Evolutionary conservation across 176 grass and related monocot genomes (phyloP), one percentile per base, ranked within the genome.

Genomic region (Lolium perenne): DNA sequence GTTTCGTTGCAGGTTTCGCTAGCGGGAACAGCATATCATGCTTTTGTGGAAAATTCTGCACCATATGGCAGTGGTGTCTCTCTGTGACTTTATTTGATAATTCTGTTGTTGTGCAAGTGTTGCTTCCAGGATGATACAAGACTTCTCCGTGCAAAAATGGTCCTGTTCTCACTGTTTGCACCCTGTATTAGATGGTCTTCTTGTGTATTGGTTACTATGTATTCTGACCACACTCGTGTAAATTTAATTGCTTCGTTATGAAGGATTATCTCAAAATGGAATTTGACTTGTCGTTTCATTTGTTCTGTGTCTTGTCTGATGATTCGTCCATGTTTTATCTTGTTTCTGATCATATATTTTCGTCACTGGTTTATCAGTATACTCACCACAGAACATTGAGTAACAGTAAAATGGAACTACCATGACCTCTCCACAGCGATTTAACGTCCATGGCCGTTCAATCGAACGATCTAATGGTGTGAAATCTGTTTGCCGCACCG

Each of bases 1-100:
- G 16, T 82, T 41, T 4, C 32, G 3, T 82, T 22, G 38, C 86
- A 88, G 86, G 41, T 54, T 49, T 81, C 10, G 18, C 59, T 22
- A 58, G 79, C 25, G 11, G 14, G 54, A 65, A 16, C 2, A 7
- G 21, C 43, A 61, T 73, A 74, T 21, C 10, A 16, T 67, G 12
- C 38, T 60, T 10, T 38, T 17, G 2, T 77, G 63, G 13, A 69
- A 69, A 69, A 69, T 10, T 16, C 49, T 59, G 53, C 1, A 29
- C 49, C 35, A 0, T 22, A 32, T 2, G n/a, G n/a, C 76, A 41
- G 54, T 69, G 9, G 1, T 7, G 8, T 83, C 22, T 75, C 25
- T 8, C 49, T 53, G 26, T 16, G 51, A 1, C 54, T 41, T 17
- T 32, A 53, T 77, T 50, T 78, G 76, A 59, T 78, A 41, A 76